Evolutionary conservation across 176 grass and related monocot genomes (phyloP).

Genomic region (Triticum turgidum): DNA sequence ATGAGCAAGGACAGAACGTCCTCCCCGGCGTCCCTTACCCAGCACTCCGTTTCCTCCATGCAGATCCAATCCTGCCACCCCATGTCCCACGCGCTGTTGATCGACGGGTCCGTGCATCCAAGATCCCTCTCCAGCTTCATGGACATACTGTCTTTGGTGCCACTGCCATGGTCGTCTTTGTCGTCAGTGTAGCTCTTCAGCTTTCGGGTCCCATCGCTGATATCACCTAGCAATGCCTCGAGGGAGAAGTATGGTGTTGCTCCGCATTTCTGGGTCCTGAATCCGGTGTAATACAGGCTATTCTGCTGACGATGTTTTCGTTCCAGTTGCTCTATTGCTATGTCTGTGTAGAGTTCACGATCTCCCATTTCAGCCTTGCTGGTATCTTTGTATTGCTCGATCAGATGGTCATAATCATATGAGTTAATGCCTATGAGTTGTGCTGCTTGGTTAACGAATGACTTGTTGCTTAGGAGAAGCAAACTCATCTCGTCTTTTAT

Average conservation of each 20-base stretch:
- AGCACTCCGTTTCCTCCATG: conserved; percentile 58
- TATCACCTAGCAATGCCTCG: conserved; percentile 48
- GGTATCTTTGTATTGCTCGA: conserved; percentile 1
- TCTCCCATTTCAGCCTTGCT: conserved; percentile 14
- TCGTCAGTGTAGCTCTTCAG: conserved; percentile 38
- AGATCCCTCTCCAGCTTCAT: conserved; percentile 81
- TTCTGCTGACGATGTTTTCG: conserved; percentile 37
- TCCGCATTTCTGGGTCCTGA: conserved; percentile 14
- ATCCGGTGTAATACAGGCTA: conserved; percentile 18
- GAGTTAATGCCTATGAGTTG: conserved; percentile 12
- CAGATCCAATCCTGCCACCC: conserved; percentile 64
- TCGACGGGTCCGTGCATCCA: conserved; percentile 28
- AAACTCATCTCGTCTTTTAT: conserved; percentile 50
- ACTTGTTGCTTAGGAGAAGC: conserved; percentile 52
- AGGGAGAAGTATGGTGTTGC: conserved; percentile 35
- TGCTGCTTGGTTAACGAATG: conserved; percentile 40
- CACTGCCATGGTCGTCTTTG: background rate
- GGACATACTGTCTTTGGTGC: conserved; percentile 43
- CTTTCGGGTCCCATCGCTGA: conserved; percentile 28
- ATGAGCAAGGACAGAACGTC: conserved; percentile 47
- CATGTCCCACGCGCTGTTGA: conserved; percentile 61
- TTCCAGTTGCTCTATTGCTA: conserved; percentile 53
- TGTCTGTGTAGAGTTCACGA: conserved; percentile 44
- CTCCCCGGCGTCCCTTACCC: conserved; percentile 46
- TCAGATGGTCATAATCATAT: background rate